A percentile compares a stretch with the other conserved stretches of the same genome.
phyloP scores from a whole-genome alignment of 176 grass and related monocot genomes.

The Carex cristatella region DNA sequence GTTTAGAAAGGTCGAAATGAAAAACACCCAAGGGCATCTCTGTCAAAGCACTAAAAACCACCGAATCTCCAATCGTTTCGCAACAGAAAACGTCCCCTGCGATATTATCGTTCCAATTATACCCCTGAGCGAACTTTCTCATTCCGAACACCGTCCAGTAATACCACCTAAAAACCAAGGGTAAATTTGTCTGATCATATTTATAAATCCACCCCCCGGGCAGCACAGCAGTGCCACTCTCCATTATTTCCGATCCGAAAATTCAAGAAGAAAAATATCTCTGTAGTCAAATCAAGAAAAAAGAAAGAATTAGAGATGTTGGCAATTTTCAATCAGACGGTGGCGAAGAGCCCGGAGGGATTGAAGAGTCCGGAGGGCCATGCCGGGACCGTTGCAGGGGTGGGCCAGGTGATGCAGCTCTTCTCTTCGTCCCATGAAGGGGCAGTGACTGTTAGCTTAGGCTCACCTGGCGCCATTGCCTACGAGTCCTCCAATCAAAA shows the following conservation, averaged over 20 bases:
- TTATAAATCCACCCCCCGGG: not conserved
- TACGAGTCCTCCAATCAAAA: constrained; percentile 50
- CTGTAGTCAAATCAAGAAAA: constrained; percentile 10
- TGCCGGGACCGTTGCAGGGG: constrained; percentile 17
- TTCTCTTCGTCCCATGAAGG: constrained; percentile 42
- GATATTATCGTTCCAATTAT: not conserved
- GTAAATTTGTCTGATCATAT: not conserved
- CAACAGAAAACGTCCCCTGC: not conserved
- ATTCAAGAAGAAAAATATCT: not conserved
- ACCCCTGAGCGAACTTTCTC: not conserved
- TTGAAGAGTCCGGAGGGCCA: constrained; percentile 52
- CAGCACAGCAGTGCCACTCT: not conserved
- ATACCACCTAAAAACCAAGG: not conserved
- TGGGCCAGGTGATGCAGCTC: constrained; percentile 46
- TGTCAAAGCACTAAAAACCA: not conserved
- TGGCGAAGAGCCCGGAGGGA: constrained; percentile 88
- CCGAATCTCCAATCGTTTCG: not conserved
- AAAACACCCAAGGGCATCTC: not conserved
- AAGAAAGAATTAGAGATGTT: constrained; percentile 44
- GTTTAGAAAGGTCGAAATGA: not conserved
- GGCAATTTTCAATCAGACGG: constrained; percentile 82
- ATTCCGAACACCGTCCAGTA: constrained; percentile 3
- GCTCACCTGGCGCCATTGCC: constrained; percentile 54
- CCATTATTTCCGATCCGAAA: not conserved
- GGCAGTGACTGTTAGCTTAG: constrained; percentile 66